Percentiles rank a stretch among this genome's conserved stretches.
Conservation (phyloP, 2,329 filamentous ascomycete genomes). For the Chaetomium strumarium region DNA sequence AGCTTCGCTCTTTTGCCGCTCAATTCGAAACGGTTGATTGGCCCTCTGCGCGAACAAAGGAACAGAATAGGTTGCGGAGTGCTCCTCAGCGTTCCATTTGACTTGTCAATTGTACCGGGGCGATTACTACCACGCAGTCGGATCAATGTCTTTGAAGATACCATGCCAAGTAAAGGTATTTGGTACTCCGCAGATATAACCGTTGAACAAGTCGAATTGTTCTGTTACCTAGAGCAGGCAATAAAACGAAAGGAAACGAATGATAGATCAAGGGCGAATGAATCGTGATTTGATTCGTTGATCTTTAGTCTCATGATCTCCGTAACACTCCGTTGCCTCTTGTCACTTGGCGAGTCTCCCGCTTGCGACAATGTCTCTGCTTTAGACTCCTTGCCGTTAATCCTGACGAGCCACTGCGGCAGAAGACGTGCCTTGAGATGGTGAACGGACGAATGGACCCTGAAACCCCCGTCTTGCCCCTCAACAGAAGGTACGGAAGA, state of each 20-base stretch:
- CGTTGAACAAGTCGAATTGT: neutral
- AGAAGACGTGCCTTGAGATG: no score
- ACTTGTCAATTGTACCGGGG: neutral
- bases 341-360: neutral
- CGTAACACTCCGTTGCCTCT: neutral
- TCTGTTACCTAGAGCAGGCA: neutral
- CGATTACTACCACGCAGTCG: neutral
- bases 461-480: neutral
- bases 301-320: neutral
- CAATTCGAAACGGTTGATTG: slow-evolving; percentile 10
- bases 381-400: no score
- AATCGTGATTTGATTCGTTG: neutral
- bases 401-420: no score
- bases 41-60: neutral
- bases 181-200: neutral
- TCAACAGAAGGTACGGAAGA: no score
- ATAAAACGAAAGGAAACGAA: neutral
- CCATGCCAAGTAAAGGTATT: no score
- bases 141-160: neutral
- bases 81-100: slow-evolving; percentile 8
- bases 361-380: no score
- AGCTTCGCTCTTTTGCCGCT: neutral
- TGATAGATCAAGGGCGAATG: neutral
- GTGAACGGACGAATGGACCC: no score
- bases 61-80: neutral